Evolutionary conservation across 1,284 basidiomycete genomes (phyloP), one percentile per base, ranked within the genome.

Genomic region (Rhodotorula sp.): DNA sequence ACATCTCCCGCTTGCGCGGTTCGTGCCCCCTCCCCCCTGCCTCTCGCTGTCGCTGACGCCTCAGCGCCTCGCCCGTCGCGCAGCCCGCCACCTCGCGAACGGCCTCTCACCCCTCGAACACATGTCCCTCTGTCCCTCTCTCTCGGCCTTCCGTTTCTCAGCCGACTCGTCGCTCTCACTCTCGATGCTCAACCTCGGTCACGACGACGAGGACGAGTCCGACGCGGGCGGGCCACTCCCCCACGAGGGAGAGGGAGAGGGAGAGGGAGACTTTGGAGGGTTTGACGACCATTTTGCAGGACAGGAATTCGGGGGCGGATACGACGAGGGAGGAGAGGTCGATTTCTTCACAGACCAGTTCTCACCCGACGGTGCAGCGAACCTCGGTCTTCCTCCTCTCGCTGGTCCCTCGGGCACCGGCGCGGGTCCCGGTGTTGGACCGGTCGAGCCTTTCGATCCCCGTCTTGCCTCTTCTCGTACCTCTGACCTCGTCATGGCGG

Each of bases 401-500:
- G 70, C 80, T 11, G 39, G 52, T 7, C 32, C 46, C 27, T 49
- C 51, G 20, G 53, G 27, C 22, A 27, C 29, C 27, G 51, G 48
- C 13, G 65, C 59, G 9, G 61, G 63, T 6, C n/a, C 20, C 17
- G 70, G 62, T 4, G 44, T 57, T 9, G 87, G 86, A 9, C 81
- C 81, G 8, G 86, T 87, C 66, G 85, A 88, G 27, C 87, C 90
- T 0, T 94, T 92, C 77, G 92, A 94, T 79, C 92, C 91, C 22
- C 84, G 89, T 47, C 83, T 85, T 27, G 82, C 83, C 34, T 65
- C 88, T 89, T 11, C 87, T 89, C 6, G 90, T 92, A 76, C 82
- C 94, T 44, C 39, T 39, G 86, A 94, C 63, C 86, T 96, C 84
- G 90, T 90, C 87, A 87, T 61, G 52, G 61, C 30, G 15, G 87